A percentile compares a stretch with the other conserved stretches of the same genome.
phyloP scores from a whole-genome alignment of 768 basidiomycete genomes.

The Pisolithus albus region DNA sequence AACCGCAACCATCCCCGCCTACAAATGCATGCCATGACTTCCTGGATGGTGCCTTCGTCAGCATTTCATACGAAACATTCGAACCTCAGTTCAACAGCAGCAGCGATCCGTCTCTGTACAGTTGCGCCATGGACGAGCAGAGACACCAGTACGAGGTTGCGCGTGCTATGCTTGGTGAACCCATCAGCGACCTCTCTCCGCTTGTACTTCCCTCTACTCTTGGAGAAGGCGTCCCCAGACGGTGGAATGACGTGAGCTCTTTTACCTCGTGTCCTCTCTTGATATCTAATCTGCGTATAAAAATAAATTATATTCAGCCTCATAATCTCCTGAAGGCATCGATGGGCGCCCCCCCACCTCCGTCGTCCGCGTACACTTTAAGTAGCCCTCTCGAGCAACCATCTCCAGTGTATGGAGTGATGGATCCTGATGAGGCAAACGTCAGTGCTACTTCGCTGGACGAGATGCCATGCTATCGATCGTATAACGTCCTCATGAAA shows the following conservation, averaged over 20 bases:
- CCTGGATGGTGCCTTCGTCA: conserved; percentile 25
- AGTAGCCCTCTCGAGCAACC: conserved; percentile 23
- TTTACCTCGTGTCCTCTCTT: conserved; percentile 7
- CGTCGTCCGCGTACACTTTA: conserved; percentile 14
- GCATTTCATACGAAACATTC: conserved; percentile 24
- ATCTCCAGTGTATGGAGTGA: conserved; percentile 15
- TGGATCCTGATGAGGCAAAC: conserved; percentile 7
- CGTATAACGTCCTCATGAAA: conserved; percentile 20
- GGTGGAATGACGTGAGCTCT: conserved; percentile 29
- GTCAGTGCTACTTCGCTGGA: conserved; percentile 10
- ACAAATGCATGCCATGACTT: conserved; percentile 17
- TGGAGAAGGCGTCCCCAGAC: conserved; percentile 23
- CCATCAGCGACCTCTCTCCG: conserved; percentile 23
- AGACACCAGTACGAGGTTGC: conserved; percentile 16
- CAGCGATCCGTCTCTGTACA: not conserved
- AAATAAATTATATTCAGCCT: conserved; percentile 22
- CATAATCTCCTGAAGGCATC: conserved; percentile 30
- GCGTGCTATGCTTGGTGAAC: conserved; percentile 16
- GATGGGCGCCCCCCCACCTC: conserved; percentile 20
- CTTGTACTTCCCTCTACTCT: conserved; percentile 26
- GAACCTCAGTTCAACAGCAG: conserved; percentile 14
- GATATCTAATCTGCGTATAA: conserved; percentile 3
- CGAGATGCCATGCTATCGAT: conserved; percentile 7
- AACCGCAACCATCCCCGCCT: conserved; percentile 4
- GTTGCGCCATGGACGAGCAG: conserved; percentile 7